phyloP scores from a whole-genome alignment of 176 grass and related monocot genomes.

The Zoysia pacifica region DNA sequence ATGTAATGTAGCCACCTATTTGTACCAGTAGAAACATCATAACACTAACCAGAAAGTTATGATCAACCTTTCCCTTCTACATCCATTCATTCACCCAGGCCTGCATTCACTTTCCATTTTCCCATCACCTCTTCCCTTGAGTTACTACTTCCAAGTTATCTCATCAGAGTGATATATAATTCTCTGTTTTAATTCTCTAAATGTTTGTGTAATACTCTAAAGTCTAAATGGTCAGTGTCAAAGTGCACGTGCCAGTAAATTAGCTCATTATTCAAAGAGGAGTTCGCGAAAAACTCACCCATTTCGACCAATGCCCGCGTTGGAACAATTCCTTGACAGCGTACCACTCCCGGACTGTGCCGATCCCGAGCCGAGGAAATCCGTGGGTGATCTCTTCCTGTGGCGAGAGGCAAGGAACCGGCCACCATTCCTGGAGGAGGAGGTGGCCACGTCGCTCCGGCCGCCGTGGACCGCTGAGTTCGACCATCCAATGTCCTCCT shows the following conservation, averaged over 20 bases:
- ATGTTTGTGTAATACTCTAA: too few species aligned
- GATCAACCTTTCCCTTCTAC: not conserved
- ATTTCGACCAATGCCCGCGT: constrained; percentile 28
- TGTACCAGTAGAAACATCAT: constrained; percentile 25
- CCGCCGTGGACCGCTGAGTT: constrained; percentile 7
- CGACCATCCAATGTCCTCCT: constrained; percentile 46
- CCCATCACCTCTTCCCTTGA: not conserved
- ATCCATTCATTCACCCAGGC: not conserved
- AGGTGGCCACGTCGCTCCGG: constrained; percentile 50
- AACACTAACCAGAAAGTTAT: not conserved
- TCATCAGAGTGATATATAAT: not conserved
- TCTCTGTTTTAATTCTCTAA: not conserved
- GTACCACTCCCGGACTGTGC: constrained; percentile 16
- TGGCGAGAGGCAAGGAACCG: constrained; percentile 26
- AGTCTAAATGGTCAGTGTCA: not conserved
- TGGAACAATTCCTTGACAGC: constrained; percentile 42
- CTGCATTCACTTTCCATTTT: not conserved
- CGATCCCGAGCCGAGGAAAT: constrained; percentile 34
- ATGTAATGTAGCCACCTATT: constrained; percentile 34
- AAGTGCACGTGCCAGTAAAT: not conserved
- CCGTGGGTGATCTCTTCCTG: constrained; percentile 51
- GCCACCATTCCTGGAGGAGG: constrained; percentile 28
- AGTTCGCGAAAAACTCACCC: constrained; percentile 28
- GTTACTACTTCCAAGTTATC: not conserved
- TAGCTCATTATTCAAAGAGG: not conserved